phyloP scores from a whole-genome alignment of 192 early-diverging fungal genomes.

The Podila epigama region DNA sequence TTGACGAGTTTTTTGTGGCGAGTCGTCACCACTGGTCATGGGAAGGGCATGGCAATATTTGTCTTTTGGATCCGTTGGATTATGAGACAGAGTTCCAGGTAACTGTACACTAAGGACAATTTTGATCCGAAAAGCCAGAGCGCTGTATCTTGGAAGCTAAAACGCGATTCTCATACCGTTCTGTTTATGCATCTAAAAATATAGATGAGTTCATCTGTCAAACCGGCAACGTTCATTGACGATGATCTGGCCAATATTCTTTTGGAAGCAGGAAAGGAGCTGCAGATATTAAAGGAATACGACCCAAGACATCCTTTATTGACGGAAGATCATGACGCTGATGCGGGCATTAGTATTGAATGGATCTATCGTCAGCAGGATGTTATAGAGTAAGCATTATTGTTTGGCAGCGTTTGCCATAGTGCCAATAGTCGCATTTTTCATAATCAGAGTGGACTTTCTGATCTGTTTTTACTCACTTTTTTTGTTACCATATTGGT shows the following conservation, averaged over 20 bases:
- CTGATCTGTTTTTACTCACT: too few species aligned
- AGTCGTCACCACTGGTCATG: slow-evolving; percentile 33
- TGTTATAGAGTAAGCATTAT: slow-evolving; percentile 20
- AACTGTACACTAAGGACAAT: background rate
- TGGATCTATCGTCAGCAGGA: slow-evolving; percentile 20
- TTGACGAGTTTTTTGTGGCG: slow-evolving; percentile 48
- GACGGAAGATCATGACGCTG: slow-evolving; percentile 5
- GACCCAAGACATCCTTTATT: slow-evolving; percentile 39
- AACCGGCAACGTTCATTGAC: slow-evolving; percentile 35
- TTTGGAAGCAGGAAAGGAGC: slow-evolving; percentile 52
- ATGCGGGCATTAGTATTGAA: slow-evolving; percentile 7
- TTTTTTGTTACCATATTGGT: too few species aligned
- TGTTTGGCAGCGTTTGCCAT: too few species aligned
- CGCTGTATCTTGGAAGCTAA: background rate
- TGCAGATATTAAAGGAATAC: slow-evolving; percentile 45
- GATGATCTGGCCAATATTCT: slow-evolving; percentile 26
- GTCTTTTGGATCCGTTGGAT: slow-evolving; percentile 26
- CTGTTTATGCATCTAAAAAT: background rate
- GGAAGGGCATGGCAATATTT: slow-evolving; percentile 15
- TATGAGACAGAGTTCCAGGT: slow-evolving; percentile 10
- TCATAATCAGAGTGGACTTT: too few species aligned
- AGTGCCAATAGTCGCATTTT: too few species aligned
- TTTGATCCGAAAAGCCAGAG: background rate
- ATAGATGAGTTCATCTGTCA: background rate
- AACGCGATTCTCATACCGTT: background rate